Base-by-base conservation (phyloP, 169 alveolate species). In the Plasmodium reichenowi region DNA sequence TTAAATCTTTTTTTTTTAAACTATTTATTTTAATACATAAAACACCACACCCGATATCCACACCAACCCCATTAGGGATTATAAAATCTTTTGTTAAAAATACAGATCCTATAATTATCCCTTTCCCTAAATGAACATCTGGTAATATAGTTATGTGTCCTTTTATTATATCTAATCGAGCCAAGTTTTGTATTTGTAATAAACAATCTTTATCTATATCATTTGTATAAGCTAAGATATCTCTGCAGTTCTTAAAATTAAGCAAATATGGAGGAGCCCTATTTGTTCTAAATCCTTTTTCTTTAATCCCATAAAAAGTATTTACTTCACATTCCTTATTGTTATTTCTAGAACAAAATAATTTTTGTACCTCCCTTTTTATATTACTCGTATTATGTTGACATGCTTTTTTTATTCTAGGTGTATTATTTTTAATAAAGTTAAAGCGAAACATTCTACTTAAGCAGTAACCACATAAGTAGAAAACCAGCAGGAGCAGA, bases 71-170 rank as follows among this genome's bases (percentile, higher is more conserved):
- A 60, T 92, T 92, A 22, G 95, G 95, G 48, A 91, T 88, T 38
- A 92, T 70, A 85, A 63, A 87, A 63, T 92, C 87, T 22, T 88
- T 64, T 50, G 93, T 78, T 22, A 92, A 88, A 72, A 92, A 92
- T 4, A 92, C 95, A 43, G 93, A 78, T 8, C 95, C 95, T 45
- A 93, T 60, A n/a, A 90, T 88, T 13, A 67, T 91, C 20, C 96
- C 96, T 91, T 93, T 93, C 38, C 96, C 96, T 73, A 93, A 17
- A 74, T 93, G 96, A 20, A 91, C 96, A 67, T 93, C 96, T 32
- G 96, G 94, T 88, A 94, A 88, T 63, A 93, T 94, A 4, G 95
- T 85, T 7, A 94, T 88, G 58, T 92, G 92, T 1, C 95, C 95
- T 32, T 91, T 94, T 32, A 91, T 83, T 26, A 92, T 75, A 43